Conservation (phyloP, 805 yeast species). For the Peterozyma xylosa region DNA sequence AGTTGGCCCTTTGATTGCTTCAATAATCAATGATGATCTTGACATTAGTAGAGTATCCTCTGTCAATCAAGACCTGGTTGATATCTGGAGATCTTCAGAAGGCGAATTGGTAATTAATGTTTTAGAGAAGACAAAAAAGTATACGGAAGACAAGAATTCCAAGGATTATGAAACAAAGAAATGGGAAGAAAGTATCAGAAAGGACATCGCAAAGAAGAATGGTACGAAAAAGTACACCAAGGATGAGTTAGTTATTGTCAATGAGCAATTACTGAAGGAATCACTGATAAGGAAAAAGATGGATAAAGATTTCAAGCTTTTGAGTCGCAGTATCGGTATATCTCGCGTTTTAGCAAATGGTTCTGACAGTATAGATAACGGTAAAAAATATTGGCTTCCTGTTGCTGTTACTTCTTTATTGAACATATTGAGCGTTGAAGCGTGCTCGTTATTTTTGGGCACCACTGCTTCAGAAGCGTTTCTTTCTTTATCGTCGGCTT, state of each 20-base stretch:
- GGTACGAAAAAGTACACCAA: constrained; percentile 52
- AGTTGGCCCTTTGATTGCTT: constrained; percentile 43
- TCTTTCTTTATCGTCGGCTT: constrained; percentile 43
- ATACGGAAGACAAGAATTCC: constrained; percentile 52
- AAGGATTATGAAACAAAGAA: constrained; percentile 79
- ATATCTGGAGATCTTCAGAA: constrained; percentile 62
- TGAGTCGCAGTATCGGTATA: constrained; percentile 44
- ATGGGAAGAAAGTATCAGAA: constrained; percentile 85
- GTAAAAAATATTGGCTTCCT: constrained; percentile 65
- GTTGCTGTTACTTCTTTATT: constrained; percentile 47
- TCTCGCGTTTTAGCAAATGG: constrained; percentile 45
- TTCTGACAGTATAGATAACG: constrained; percentile 49
- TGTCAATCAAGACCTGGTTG: constrained; percentile 41
- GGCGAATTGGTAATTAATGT: constrained; percentile 67
- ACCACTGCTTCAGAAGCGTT: constrained; percentile 39
- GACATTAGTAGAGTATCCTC: constrained; percentile 23
- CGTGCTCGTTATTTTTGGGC: constrained; percentile 24
- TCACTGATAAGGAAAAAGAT: constrained; percentile 43
- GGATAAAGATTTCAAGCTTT: constrained; percentile 22
- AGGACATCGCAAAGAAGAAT: constrained; percentile 55
- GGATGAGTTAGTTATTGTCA: constrained; percentile 64
- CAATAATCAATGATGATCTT: constrained; percentile 36
- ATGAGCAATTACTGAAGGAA: constrained; percentile 60
- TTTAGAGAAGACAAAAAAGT: constrained; percentile 30
- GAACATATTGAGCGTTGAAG: constrained; percentile 29